Conservation (phyloP, 306 rosid genomes). For the Malus fusca region DNA sequence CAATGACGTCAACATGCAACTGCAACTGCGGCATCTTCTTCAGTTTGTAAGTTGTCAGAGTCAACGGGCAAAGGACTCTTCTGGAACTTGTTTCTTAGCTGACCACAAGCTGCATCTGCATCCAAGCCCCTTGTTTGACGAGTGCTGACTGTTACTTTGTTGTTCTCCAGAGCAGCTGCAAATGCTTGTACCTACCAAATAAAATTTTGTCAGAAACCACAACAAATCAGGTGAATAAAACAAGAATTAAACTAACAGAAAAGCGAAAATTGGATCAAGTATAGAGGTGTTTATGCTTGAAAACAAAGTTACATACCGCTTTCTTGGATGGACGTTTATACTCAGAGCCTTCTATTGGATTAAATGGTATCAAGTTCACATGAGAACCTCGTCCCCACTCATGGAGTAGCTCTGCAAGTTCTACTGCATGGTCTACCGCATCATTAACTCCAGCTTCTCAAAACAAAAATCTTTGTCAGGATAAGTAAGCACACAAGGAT, state of each 20-base stretch:
- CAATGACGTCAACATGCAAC: conserved; percentile 37
- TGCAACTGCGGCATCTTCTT: conserved; percentile 54
- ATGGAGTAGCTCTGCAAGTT: conserved; percentile 74
- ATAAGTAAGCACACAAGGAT: background rate
- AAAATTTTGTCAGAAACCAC: background rate
- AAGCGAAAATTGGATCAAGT: background rate
- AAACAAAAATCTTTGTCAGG: conserved; percentile 8
- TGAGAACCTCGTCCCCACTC: conserved; percentile 60
- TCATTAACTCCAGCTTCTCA: conserved; percentile 92
- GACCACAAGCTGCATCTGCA: conserved; percentile 98
- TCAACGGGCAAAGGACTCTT: conserved; percentile 64
- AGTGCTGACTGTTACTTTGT: conserved; percentile 62
- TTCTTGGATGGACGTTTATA: conserved; percentile 74
- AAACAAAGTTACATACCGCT: conserved; percentile 47
- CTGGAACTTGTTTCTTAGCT: conserved; percentile 78
- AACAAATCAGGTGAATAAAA: background rate
- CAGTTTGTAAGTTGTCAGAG: conserved; percentile 32
- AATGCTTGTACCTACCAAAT: conserved; percentile 64
- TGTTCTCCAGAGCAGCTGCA: conserved; percentile 62
- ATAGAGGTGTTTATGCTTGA: background rate
- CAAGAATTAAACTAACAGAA: background rate
- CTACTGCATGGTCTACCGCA: conserved; percentile 60
- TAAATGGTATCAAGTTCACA: conserved; percentile 91
- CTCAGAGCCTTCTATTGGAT: conserved; percentile 91
- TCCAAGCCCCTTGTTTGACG: conserved; percentile 94